These are phyloP conservation scores for Xerocomellus amylosporus DNA, from an alignment of 768 basidiomycete species.

Conservation along the genomic window DNA sequence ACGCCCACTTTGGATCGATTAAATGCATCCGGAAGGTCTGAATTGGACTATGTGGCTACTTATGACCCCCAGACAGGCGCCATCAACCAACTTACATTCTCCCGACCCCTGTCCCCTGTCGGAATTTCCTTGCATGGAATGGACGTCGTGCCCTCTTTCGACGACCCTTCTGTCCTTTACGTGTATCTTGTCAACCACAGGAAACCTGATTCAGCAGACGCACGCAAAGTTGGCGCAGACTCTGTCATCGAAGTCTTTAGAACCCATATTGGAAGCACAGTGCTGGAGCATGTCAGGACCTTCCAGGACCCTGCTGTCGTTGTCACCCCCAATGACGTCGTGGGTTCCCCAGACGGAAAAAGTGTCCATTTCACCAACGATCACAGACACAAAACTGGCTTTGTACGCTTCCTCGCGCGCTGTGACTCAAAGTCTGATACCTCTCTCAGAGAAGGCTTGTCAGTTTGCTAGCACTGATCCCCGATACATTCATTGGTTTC, in stretches of 20 bases:
- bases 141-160: constrained; percentile 58
- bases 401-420: constrained; percentile 38
- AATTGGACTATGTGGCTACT: constrained; percentile 55
- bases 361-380: constrained; percentile 74
- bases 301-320: constrained; percentile 50
- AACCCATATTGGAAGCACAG: constrained; percentile 43
- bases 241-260: constrained; percentile 70
- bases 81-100: constrained; percentile 45
- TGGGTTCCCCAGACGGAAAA: constrained; percentile 61
- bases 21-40: constrained; percentile 37
- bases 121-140: constrained; percentile 63
- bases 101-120: constrained; percentile 35
- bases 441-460: constrained; percentile 19
- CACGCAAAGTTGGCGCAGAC: constrained; percentile 57
- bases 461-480: constrained; percentile 32
- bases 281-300: constrained; percentile 54
- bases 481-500: constrained; percentile 54
- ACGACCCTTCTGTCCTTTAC: constrained; percentile 49
- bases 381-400: constrained; percentile 49
- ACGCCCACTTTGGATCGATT: constrained; percentile 41
- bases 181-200: constrained; percentile 76
- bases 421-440: background rate
- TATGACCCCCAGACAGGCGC: constrained; percentile 49
- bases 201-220: constrained; percentile 41
- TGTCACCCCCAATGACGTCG: constrained; percentile 67